A percentile compares a stretch with the other conserved stretches of the same genome.
These are phyloP conservation scores for Pseudogymnoascus sp. DNA, from an alignment of 2,329 filamentous ascomycete genomes.

Conservation along the genomic window DNA sequence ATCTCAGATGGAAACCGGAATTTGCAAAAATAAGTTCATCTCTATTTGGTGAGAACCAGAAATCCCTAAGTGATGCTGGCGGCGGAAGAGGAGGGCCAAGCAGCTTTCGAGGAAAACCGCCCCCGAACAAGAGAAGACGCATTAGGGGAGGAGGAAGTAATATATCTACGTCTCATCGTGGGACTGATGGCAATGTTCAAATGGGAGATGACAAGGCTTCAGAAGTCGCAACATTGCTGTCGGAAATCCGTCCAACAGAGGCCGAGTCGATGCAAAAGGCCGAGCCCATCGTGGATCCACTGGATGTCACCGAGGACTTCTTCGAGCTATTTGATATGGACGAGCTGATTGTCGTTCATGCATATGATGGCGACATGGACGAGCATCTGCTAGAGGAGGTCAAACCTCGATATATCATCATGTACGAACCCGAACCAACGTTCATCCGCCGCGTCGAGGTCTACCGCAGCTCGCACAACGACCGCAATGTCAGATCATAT, in stretches of 20 bases:
- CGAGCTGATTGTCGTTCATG: conserved; percentile 79
- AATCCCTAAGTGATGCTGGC: conserved; percentile 54
- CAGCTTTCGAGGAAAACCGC: conserved; percentile 48
- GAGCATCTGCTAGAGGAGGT: conserved; percentile 94
- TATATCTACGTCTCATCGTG: conserved; percentile 45
- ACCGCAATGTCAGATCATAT: conserved; percentile 83
- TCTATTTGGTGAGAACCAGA: conserved; percentile 73
- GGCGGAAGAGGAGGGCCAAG: conserved; percentile 31
- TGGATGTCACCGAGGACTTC: conserved; percentile 86
- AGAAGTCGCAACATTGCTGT: conserved; percentile 74
- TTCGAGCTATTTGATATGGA: conserved; percentile 89
- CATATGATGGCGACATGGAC: conserved; percentile 92
- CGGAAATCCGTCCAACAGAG: conserved; percentile 73
- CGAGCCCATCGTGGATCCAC: conserved; percentile 66
- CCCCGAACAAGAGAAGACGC: conserved; percentile 77
- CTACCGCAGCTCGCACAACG: conserved; percentile 87
- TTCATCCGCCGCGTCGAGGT: conserved; percentile 94
- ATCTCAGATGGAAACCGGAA: conserved; percentile 82
- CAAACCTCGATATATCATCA: conserved; percentile 88
- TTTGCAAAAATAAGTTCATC: conserved; percentile 77
- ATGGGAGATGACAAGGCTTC: conserved; percentile 74
- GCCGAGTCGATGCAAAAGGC: conserved; percentile 67
- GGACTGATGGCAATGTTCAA: conserved; percentile 64
- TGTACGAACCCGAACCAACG: conserved; percentile 94
- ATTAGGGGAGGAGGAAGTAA: conserved; percentile 69